Conservation (phyloP, 345 rosid species). For the Eucalyptus globulus region DNA sequence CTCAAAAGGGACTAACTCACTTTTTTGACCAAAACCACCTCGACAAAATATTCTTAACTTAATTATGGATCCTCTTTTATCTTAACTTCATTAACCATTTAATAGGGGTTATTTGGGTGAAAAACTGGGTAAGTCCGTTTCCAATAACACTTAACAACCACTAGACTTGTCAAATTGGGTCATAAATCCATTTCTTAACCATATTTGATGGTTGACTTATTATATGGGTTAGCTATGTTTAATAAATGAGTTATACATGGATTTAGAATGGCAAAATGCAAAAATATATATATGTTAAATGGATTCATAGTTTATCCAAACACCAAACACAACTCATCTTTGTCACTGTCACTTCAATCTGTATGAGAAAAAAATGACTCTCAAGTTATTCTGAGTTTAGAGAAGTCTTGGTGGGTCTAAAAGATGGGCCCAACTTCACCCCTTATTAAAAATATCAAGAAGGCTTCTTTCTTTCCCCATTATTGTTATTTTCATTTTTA, state of each 20-base stretch:
- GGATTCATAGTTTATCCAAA: background rate
- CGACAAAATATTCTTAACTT: background rate
- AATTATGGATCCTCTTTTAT: background rate
- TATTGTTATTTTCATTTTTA: background rate
- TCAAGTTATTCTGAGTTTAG: accelerated
- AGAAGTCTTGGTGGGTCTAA: background rate
- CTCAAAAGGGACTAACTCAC: background rate
- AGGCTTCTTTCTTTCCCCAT: background rate
- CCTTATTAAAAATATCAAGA: background rate
- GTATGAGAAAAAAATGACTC: background rate
- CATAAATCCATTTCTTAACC: too few species aligned
- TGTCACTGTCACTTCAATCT: background rate
- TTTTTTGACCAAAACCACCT: background rate
- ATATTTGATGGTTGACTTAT: too few species aligned
- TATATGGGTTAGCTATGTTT: too few species aligned
- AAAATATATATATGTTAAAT: too few species aligned
- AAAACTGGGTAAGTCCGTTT: background rate
- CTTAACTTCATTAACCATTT: background rate
- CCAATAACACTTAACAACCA: background rate
- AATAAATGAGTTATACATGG: too few species aligned
- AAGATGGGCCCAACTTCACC: background rate
- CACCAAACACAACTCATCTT: background rate
- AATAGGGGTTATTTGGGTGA: background rate
- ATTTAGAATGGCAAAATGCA: too few species aligned
- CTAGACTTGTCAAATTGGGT: too few species aligned